Conservation (phyloP, 139 green algal species). For the Klebsormidium nitens region DNA sequence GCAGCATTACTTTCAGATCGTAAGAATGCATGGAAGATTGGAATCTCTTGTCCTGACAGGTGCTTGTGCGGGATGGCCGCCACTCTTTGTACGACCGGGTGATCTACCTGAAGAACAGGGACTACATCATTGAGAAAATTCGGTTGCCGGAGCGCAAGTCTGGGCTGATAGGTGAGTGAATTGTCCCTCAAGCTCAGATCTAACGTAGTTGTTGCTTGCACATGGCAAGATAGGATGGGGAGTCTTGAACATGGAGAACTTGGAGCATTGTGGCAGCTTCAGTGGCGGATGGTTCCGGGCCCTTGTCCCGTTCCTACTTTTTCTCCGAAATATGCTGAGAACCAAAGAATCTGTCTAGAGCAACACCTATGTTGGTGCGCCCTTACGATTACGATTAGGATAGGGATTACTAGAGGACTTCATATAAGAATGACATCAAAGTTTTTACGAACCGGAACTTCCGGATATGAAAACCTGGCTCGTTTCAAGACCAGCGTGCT, state of each 20-base stretch:
- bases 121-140: constrained; percentile 36
- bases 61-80: constrained; percentile 23
- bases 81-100: constrained; percentile 3
- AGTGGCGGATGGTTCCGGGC: neutral
- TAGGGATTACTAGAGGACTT: too few relatives aligned
- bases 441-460: too few relatives aligned
- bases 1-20: neutral
- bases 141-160: constrained; percentile 39
- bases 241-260: constrained; percentile 9
- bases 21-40: neutral
- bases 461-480: too few relatives aligned
- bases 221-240: too few relatives aligned
- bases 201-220: too few relatives aligned
- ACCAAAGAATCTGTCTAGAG: neutral
- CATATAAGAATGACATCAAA: too few relatives aligned
- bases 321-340: neutral
- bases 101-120: constrained; percentile 27
- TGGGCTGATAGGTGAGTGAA: constrained; percentile 6
- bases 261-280: neutral
- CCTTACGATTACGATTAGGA: too few relatives aligned
- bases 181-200: too few relatives aligned
- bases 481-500: too few relatives aligned
- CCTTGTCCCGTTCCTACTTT: neutral
- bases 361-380: too few relatives aligned
- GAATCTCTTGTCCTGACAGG: constrained; percentile 7